A percentile compares a stretch with the other conserved stretches of the same genome.
Conservation (phyloP, 2,329 filamentous ascomycete species). For the Colletotrichum filicis region DNA sequence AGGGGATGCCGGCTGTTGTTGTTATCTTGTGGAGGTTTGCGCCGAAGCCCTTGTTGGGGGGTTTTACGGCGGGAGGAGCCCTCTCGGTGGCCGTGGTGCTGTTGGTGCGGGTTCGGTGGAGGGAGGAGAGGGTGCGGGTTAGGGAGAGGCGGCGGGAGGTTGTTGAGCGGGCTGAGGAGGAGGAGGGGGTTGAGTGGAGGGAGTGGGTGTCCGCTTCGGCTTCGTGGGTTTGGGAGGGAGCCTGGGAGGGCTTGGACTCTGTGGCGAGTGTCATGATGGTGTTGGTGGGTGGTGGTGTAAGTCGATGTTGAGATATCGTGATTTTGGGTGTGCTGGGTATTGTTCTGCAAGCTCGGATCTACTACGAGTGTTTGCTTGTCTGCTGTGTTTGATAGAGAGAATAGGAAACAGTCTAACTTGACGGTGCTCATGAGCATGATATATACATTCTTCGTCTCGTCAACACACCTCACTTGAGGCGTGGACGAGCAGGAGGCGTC, state of each 20-base stretch:
- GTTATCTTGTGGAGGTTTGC: conserved; percentile 73
- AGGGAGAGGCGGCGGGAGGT: conserved; percentile 23
- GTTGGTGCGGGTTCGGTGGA: not conserved
- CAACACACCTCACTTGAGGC: not conserved
- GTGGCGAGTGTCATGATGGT: not conserved
- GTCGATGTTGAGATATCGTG: not conserved
- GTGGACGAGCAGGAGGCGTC: not conserved
- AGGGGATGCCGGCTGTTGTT: conserved; percentile 73
- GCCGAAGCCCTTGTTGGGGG: conserved; percentile 47
- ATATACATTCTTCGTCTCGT: not conserved
- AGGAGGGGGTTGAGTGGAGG: conserved; percentile 1
- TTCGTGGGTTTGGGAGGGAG: not conserved
- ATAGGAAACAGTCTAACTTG: no score
- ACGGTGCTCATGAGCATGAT: not conserved
- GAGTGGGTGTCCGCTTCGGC: not conserved
- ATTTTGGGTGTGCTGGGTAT: not conserved
- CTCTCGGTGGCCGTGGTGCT: not conserved
- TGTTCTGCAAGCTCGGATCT: not conserved
- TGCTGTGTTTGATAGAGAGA: not conserved
- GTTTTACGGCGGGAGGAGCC: not conserved
- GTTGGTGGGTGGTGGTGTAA: not conserved
- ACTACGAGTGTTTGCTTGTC: not conserved
- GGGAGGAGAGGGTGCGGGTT: conserved; percentile 3
- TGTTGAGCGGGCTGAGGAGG: not conserved
- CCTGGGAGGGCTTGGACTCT: not conserved